These are phyloP conservation scores for Fusarium dimerum DNA, from an alignment of 2,329 filamentous ascomycete genomes.

Conservation along the genomic window DNA sequence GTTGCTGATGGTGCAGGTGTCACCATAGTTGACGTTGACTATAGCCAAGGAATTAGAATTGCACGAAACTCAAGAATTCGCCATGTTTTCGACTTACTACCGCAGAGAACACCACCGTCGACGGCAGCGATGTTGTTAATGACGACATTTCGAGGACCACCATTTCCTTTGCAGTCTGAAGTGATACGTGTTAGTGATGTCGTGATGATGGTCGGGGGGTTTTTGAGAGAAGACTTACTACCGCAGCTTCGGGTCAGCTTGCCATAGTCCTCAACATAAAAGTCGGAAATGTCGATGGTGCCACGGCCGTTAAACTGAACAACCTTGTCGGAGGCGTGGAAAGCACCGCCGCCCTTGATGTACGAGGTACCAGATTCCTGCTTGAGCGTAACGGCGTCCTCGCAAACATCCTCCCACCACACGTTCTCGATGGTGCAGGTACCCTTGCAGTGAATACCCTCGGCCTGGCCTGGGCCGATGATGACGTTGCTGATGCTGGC, in stretches of 20 bases:
- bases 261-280: conserved; percentile 39
- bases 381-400: conserved; percentile 40
- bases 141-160: conserved; percentile 19
- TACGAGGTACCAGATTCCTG: conserved; percentile 40
- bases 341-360: conserved; percentile 45
- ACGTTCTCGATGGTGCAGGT: conserved; percentile 44
- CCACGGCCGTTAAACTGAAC: conserved; percentile 46
- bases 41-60: background rate
- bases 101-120: conserved; percentile 23
- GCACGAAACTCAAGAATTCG: too few species aligned
- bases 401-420: conserved; percentile 42
- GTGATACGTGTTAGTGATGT: conserved; percentile 14
- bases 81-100: conserved; percentile 8
- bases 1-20: conserved; percentile 25
- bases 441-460: conserved; percentile 53
- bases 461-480: conserved; percentile 50
- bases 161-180: conserved; percentile 19
- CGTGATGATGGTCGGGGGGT: background rate
- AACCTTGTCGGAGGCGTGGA: conserved; percentile 42
- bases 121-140: conserved; percentile 21
- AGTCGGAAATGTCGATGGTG: conserved; percentile 34
- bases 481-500: conserved; percentile 55
- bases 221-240: background rate
- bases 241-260: conserved; percentile 54
- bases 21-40: conserved; percentile 28